A percentile compares a stretch with the other conserved stretches of the same genome.
phyloP scores from a whole-genome alignment of 495 filamentous ascomycete species.

The Entonaema liquescens region DNA sequence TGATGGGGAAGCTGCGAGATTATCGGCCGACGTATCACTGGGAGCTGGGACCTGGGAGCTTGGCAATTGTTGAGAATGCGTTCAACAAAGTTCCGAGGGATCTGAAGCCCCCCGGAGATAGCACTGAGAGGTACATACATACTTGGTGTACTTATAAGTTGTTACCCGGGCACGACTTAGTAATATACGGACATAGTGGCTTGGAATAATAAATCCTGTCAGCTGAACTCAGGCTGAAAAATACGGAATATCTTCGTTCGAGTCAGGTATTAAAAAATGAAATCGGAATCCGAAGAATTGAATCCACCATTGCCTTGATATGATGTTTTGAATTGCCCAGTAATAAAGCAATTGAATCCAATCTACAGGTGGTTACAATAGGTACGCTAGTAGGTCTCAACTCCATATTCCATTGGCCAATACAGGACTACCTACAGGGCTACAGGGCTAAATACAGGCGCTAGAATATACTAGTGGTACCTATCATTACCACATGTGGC shows the following conservation, averaged over 20 bases:
- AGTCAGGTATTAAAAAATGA: too few relatives aligned
- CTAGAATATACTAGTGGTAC: slow-evolving; percentile 1
- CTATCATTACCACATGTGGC: slow-evolving; percentile 30
- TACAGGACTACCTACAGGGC: too few relatives aligned
- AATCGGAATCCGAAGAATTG: too few relatives aligned
- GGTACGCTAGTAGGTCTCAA: neutral
- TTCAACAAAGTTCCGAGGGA: slow-evolving; percentile 8
- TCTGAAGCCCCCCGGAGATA: neutral
- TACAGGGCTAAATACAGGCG: neutral
- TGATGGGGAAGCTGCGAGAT: slow-evolving; percentile 35
- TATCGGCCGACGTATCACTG: slow-evolving; percentile 28
- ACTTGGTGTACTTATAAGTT: neutral
- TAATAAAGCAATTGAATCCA: neutral
- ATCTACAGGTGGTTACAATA: neutral
- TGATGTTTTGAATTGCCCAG: neutral
- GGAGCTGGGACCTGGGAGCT: slow-evolving; percentile 26
- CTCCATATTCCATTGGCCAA: neutral
- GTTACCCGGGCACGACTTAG: too few relatives aligned
- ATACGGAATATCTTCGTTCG: neutral
- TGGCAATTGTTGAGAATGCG: slow-evolving; percentile 44
- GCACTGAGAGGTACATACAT: neutral
- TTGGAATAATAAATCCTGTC: neutral
- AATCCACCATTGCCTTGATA: neutral
- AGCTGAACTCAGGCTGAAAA: neutral
- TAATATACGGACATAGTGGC: neutral